Percentiles rank a stretch among this genome's conserved stretches.
These are phyloP conservation scores for Dipodascopsis uninucleata DNA, from an alignment of 805 yeast genomes.

Conservation along the genomic window DNA sequence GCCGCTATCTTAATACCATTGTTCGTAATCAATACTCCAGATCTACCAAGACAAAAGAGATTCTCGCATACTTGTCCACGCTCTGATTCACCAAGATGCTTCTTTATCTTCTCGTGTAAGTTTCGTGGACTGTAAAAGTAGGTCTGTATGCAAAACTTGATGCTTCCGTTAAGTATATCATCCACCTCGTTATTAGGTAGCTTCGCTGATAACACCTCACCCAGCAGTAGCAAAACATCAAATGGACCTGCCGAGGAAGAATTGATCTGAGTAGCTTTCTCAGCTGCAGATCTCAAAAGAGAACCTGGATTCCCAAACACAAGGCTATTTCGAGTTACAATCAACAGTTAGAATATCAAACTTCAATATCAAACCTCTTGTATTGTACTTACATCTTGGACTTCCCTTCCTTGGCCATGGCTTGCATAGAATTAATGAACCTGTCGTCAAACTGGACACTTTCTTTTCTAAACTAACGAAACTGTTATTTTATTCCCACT, in stretches of 20 bases:
- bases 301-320: constrained; percentile 25
- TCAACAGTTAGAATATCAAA: no score
- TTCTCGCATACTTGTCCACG: constrained; percentile 11
- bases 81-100: constrained; percentile 3
- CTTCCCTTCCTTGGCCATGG: not conserved
- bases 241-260: constrained; percentile 25
- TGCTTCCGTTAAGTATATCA: constrained; percentile 8
- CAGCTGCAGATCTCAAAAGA: constrained; percentile 7
- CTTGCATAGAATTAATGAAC: constrained; percentile 26
- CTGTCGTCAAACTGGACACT: no score
- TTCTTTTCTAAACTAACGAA: no score
- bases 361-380: no score
- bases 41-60: constrained; percentile 15
- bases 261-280: constrained; percentile 21
- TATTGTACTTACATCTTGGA: constrained; percentile 7
- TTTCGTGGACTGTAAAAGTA: constrained; percentile 9
- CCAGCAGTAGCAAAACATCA: constrained; percentile 21
- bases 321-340: constrained; percentile 8
- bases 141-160: constrained; percentile 16
- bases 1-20: constrained; percentile 18
- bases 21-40: constrained; percentile 13
- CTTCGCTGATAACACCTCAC: constrained; percentile 14
- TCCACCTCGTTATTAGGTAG: constrained; percentile 6
- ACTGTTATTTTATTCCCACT: no score
- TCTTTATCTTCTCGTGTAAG: constrained; percentile 1